Evolutionary conservation across 2,329 filamentous ascomycete species (phyloP).

Genomic region (Penicillium sp.): DNA sequence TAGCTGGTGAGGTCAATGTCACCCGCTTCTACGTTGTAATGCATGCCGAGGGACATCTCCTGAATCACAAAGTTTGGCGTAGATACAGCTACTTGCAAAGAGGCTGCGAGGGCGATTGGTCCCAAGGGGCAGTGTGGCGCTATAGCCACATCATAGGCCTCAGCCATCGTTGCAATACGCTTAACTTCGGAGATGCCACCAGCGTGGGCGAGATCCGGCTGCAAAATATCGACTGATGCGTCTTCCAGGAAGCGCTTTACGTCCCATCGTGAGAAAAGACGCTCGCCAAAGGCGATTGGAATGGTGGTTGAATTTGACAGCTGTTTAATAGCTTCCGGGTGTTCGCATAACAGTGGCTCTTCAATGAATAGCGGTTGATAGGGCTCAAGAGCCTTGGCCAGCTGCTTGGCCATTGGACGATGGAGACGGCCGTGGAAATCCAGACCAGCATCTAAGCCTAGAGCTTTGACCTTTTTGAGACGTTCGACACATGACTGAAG

Average conservation of each 20-base stretch:
- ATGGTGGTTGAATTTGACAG: constrained; percentile 60
- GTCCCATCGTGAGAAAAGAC: constrained; percentile 67
- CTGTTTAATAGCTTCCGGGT: constrained; percentile 60
- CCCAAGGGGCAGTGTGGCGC: constrained; percentile 70
- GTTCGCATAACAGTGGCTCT: constrained; percentile 65
- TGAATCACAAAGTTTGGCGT: constrained; percentile 67
- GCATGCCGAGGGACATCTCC: constrained; percentile 74
- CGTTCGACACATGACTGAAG: constrained; percentile 61
- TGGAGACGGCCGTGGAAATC: constrained; percentile 75
- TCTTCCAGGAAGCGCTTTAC: constrained; percentile 65
- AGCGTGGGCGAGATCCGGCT: constrained; percentile 65
- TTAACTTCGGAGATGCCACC: constrained; percentile 67
- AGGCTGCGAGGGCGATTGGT: constrained; percentile 66
- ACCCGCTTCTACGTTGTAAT: constrained; percentile 62
- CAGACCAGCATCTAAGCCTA: constrained; percentile 68
- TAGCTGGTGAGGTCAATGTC: constrained; percentile 63
- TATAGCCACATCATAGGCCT: constrained; percentile 66
- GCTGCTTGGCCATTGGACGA: constrained; percentile 72
- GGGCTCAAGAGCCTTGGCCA: constrained; percentile 61
- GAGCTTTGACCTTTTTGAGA: constrained; percentile 60
- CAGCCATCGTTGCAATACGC: constrained; percentile 63
- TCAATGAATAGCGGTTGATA: constrained; percentile 68
- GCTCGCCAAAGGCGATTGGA: constrained; percentile 68
- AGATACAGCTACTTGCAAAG: constrained; percentile 58
- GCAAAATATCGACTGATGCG: constrained; percentile 62